Conservation (phyloP, 2,329 filamentous ascomycete species). For the Shiraia bambusicola region DNA sequence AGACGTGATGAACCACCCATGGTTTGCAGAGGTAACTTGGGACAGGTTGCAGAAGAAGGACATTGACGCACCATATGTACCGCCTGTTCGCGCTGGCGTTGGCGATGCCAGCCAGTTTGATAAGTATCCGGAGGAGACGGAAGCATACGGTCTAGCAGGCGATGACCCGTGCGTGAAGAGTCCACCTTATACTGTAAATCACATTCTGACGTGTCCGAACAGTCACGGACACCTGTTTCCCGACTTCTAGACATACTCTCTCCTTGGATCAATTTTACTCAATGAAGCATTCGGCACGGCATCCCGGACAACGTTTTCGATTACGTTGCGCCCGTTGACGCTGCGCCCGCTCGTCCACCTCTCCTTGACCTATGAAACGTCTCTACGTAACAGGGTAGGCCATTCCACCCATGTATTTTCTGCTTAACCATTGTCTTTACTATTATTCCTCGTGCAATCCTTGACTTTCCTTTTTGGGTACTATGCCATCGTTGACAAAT, state of each 20-base stretch:
- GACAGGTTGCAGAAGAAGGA: conserved; percentile 91
- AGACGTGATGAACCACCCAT: conserved; percentile 92
- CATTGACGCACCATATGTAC: conserved; percentile 96
- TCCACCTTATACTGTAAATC: conserved; percentile 24
- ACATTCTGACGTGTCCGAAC: conserved; percentile 36
- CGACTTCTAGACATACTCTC: conserved; percentile 30
- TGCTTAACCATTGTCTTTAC: conserved; percentile 12
- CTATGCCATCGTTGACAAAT: conserved; percentile 6
- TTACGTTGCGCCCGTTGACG: conserved; percentile 14
- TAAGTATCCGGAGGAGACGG: conserved; percentile 94
- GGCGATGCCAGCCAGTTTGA: conserved; percentile 98
- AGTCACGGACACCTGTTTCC: conserved; percentile 40
- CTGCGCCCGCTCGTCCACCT: conserved; percentile 3
- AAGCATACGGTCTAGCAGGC: conserved; percentile 79
- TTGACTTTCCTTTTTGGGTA: conserved; percentile 10
- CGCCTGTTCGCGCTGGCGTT: conserved; percentile 87
- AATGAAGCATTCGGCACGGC: conserved; percentile 7
- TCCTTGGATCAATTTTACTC: conserved; percentile 3
- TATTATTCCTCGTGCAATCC: conserved; percentile 7
- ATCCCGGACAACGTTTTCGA: conserved; percentile 12
- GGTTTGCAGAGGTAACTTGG: conserved; percentile 98
- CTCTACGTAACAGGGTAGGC: conserved; percentile 5
- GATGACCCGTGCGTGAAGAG: conserved; percentile 76
- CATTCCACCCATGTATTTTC: conserved; percentile 10
- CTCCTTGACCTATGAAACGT: background rate